Conservation (phyloP, 2,329 filamentous ascomycete genomes). For the Trematosphaeria pertusa region DNA sequence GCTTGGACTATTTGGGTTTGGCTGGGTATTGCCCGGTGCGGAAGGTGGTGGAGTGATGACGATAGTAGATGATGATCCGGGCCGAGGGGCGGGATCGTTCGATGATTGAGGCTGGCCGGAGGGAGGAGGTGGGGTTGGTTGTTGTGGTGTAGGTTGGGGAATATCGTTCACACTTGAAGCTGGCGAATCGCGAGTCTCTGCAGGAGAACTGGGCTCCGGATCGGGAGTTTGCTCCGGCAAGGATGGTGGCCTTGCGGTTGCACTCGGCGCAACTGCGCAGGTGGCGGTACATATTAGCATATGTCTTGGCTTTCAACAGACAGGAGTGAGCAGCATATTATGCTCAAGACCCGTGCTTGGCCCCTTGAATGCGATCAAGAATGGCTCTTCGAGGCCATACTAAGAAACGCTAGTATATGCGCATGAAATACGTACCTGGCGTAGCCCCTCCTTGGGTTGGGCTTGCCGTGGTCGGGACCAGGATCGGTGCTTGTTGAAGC, state of each 20-base stretch:
- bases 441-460: too few relatives aligned
- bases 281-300: too few relatives aligned
- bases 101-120: background rate
- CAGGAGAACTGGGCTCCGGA: background rate
- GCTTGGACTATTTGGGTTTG: conserved; percentile 1
- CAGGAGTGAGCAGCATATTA: too few relatives aligned
- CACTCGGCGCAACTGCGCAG: background rate
- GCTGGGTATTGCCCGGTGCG: background rate
- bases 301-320: too few relatives aligned
- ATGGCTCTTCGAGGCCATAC: too few relatives aligned
- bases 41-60: conserved; percentile 4
- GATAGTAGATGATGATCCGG: conserved; percentile 5
- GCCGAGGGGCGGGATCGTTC: conserved; percentile 1
- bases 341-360: conserved; percentile 1
- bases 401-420: too few relatives aligned
- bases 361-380: too few relatives aligned
- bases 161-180: background rate
- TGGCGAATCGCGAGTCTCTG: background rate
- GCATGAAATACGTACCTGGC: too few relatives aligned
- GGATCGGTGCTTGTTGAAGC: conserved; percentile 8
- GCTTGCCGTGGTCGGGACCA: conserved; percentile 15
- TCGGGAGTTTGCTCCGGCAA: conserved; percentile 1
- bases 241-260: conserved; percentile 3
- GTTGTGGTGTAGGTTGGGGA: background rate
- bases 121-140: background rate